Evolutionary conservation across 1,284 basidiomycete genomes (phyloP), one percentile per base, ranked within the genome.

Genomic region (Heliocybe sulcata): DNA sequence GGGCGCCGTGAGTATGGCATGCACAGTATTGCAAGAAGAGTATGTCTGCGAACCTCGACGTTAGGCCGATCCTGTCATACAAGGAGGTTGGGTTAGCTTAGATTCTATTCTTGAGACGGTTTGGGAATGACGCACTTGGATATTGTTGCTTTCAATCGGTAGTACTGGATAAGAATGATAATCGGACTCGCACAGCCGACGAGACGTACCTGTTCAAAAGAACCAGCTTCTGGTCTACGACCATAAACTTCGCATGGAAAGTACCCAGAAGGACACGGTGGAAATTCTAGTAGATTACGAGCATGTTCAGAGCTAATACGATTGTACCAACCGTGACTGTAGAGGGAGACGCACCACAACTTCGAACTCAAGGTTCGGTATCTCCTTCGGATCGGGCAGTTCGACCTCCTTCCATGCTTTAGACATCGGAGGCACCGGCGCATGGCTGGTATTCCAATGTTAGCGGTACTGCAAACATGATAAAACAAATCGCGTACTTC

Each of bases 211-310:
- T 82, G 67, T 87, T 87, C 60, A 92, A 70, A 55, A 90, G 70
- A 0, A 83, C 88, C 27, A 90, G 75, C 60, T 81, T 83, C 16
- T 88, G 77, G 63, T 92, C 89, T 9, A 91, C 82, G 54, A 90
- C 73, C 65, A 90, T 74, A 59, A 87, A 88, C 66, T 92, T 90
- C 47, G 84, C 82, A 62, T 92, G 90, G 69, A 91, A 92, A 0
- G 87, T 91, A 29, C 87, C 87, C 51, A 87, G 69, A 19, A 83
- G 59, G 1, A 84, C 82, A 23, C 77, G 71, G 59, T 75, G 71
- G 55, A 71, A 74, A 60, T 72, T 73, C 67, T 65, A 57, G 42
- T 22, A n/a, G 19, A 29, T 31, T 19, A 26, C 27, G 60, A 54
- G 52, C 52, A 31, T 55, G 52, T 16, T 16, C 53, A 19, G 27